A percentile compares a stretch with the other conserved stretches of the same genome.
Conservation (phyloP, 2,329 filamentous ascomycete species). For the Neopestalotiopsis sp. region DNA sequence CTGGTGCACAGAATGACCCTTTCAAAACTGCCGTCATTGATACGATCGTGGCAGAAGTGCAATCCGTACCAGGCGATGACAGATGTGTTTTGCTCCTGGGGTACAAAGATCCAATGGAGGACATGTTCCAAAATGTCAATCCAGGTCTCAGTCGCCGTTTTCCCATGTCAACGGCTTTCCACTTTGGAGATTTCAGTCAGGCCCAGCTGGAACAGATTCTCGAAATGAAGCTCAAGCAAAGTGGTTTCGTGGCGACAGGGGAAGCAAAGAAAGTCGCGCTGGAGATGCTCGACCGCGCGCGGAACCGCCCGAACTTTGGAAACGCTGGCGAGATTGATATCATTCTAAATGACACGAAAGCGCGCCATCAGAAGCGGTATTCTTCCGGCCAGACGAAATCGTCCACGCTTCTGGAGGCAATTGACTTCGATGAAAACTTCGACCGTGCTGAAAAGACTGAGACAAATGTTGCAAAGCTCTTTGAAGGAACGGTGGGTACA, state of each 20-base stretch:
- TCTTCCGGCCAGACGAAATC: slow-evolving; percentile 28
- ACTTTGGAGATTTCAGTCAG: slow-evolving; percentile 71
- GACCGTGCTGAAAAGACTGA: slow-evolving; percentile 46
- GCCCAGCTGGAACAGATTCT: slow-evolving; percentile 64
- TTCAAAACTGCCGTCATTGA: slow-evolving; percentile 73
- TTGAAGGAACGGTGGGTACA: slow-evolving; percentile 53
- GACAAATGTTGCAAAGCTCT: slow-evolving; percentile 48
- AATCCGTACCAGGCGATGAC: slow-evolving; percentile 72
- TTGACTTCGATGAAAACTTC: slow-evolving; percentile 60
- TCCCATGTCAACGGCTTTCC: slow-evolving; percentile 65
- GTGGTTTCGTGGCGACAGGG: slow-evolving; percentile 57
- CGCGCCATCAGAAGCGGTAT: slow-evolving; percentile 49
- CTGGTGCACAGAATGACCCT: slow-evolving; percentile 28
- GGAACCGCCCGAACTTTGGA: slow-evolving; percentile 70
- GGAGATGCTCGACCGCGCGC: slow-evolving; percentile 63
- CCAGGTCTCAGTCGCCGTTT: slow-evolving; percentile 72
- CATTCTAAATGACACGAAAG: slow-evolving; percentile 64
- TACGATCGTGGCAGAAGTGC: slow-evolving; percentile 75
- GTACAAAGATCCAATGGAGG: slow-evolving; percentile 71
- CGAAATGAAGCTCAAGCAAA: slow-evolving; percentile 63
- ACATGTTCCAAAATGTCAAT: slow-evolving; percentile 77
- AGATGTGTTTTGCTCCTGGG: slow-evolving; percentile 74
- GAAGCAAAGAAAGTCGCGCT: slow-evolving; percentile 59
- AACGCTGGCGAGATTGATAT: slow-evolving; percentile 79
- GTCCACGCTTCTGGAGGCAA: slow-evolving; percentile 29